These are phyloP conservation scores for Clathrospora elynae DNA, from an alignment of 2,329 filamentous ascomycete genomes.

Conservation along the genomic window DNA sequence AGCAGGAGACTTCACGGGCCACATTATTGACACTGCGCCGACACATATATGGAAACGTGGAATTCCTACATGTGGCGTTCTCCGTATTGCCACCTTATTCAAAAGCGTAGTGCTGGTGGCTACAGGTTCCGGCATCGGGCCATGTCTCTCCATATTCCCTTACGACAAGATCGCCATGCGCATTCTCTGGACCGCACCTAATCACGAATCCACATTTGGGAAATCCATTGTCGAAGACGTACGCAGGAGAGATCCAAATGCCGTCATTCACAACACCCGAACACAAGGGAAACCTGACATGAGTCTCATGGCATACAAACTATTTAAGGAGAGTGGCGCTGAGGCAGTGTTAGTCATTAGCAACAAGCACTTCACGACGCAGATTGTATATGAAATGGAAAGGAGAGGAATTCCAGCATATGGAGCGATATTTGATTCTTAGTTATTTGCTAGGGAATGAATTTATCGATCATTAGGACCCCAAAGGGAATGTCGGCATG, in stretches of 20 bases:
- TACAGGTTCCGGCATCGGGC: constrained; percentile 48
- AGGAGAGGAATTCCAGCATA: constrained; percentile 68
- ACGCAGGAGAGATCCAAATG: constrained; percentile 63
- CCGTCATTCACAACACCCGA: constrained; percentile 71
- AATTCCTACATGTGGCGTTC: constrained; percentile 44
- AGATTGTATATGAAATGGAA: constrained; percentile 72
- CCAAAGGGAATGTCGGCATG: no score
- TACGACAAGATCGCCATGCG: constrained; percentile 56
- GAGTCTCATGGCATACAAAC: constrained; percentile 60
- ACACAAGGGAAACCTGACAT: constrained; percentile 67
- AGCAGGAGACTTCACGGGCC: constrained; percentile 48
- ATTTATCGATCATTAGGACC: no score
- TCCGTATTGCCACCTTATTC: constrained; percentile 47
- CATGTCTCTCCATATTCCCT: constrained; percentile 60
- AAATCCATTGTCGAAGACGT: constrained; percentile 64
- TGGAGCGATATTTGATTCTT: constrained; percentile 75
- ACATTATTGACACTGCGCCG: constrained; percentile 40
- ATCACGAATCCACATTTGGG: constrained; percentile 69
- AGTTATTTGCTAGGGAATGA: no score
- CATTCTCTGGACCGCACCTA: constrained; percentile 72
- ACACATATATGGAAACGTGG: constrained; percentile 47
- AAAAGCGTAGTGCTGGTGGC: constrained; percentile 46
- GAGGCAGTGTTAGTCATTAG: constrained; percentile 76
- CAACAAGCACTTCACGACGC: constrained; percentile 70
- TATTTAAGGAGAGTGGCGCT: constrained; percentile 57